Percentiles rank a stretch among this genome's conserved stretches.
These are phyloP conservation scores for Magnolia kwangsiensis DNA, from an alignment of 164 flowering plant species.

Conservation along the genomic window DNA sequence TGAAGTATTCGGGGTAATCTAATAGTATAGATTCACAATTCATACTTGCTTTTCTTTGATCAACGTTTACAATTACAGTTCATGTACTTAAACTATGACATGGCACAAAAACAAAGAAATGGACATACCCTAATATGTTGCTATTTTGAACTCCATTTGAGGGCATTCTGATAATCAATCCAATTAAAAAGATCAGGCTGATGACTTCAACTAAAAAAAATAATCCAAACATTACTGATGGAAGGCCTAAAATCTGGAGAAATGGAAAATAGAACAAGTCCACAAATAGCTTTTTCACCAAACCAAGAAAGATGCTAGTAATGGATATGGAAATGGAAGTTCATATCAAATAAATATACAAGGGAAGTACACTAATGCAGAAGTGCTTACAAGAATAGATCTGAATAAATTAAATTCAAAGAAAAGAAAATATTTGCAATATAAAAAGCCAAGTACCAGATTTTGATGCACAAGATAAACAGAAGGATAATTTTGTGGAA, in stretches of 20 bases:
- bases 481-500: too few species aligned
- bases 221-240: not conserved
- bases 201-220: too few species aligned
- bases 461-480: too few species aligned
- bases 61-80: not conserved
- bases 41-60: too few species aligned
- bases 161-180: constrained; percentile 36
- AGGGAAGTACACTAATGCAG: too few species aligned
- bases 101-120: not conserved
- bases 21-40: too few species aligned
- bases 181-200: constrained; percentile 7
- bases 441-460: too few species aligned
- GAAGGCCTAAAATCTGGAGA: not conserved
- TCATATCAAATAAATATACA: not conserved
- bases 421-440: too few species aligned
- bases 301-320: not conserved
- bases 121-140: constrained; percentile 66
- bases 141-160: constrained; percentile 51
- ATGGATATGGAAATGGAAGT: not conserved
- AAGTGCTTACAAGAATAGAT: too few species aligned
- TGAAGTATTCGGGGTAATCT: too few species aligned
- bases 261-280: not conserved
- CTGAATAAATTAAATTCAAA: too few species aligned
- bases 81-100: not conserved
- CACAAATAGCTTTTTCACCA: not conserved